These are phyloP conservation scores for Cryphonectria nitschkei DNA, from an alignment of 2,329 filamentous ascomycete species.

Conservation along the genomic window DNA sequence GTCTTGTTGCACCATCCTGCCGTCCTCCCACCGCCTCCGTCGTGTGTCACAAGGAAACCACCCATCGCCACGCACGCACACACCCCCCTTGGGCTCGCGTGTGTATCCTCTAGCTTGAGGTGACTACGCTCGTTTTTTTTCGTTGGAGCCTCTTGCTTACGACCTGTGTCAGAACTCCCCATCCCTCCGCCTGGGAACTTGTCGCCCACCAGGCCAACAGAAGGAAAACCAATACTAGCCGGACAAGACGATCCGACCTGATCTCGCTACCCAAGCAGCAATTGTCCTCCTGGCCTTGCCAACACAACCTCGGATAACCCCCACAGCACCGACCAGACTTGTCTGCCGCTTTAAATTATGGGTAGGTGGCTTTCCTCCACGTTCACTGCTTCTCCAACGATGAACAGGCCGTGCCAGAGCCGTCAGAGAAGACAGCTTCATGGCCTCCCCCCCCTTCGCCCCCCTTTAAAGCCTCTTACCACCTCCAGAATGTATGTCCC, in stretches of 20 bases:
- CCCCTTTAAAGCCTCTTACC: not conserved
- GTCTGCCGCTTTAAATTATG: constrained; percentile 23
- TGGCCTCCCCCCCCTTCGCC: not conserved
- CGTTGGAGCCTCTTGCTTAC: constrained; percentile 13
- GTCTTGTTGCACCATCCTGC: constrained; percentile 15
- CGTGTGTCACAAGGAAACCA: not conserved
- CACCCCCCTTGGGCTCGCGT: not conserved
- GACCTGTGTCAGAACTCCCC: not conserved
- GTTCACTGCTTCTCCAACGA: not conserved
- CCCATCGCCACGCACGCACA: not conserved
- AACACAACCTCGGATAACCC: not conserved
- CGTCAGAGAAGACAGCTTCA: constrained; percentile 3
- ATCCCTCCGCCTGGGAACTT: not conserved
- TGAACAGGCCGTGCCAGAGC: not conserved
- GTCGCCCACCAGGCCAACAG: not conserved
- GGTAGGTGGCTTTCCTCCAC: constrained; percentile 21
- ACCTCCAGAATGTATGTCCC: not conserved
- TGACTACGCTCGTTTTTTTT: not conserved
- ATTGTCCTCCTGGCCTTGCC: not conserved
- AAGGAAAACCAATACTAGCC: not conserved
- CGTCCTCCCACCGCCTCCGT: constrained; percentile 12
- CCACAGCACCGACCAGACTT: not conserved
- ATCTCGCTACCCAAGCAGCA: not conserved
- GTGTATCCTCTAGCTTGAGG: constrained; percentile 2
- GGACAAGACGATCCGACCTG: not conserved